Percentiles rank a stretch among this genome's conserved stretches.
Conservation (phyloP, 352 stramenopile species). For the Globisporangium ultimum region DNA sequence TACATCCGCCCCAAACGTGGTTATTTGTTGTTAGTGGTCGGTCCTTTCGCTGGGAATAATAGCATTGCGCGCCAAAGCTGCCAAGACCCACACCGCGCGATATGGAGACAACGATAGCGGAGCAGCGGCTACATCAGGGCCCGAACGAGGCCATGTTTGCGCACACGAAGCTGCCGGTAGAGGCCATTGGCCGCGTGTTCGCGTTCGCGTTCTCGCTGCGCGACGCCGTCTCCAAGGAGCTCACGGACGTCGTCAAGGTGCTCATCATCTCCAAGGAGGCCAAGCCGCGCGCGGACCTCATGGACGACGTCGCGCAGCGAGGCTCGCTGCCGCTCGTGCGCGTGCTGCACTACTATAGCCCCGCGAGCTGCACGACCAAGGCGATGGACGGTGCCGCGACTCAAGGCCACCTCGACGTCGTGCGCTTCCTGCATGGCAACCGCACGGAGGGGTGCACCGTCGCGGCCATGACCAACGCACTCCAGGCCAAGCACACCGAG, state of each 20-base stretch:
- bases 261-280: conserved; percentile 30
- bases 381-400: conserved; percentile 45
- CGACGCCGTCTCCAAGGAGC: conserved; percentile 22
- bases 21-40: no score
- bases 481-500: conserved; percentile 27
- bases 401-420: conserved; percentile 31
- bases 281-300: conserved; percentile 20
- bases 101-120: no score
- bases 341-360: conserved; percentile 32
- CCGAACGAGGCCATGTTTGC: no score
- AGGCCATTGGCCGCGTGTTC: conserved; percentile 42
- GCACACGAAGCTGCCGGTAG: conserved; percentile 28
- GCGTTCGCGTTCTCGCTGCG: conserved; percentile 39
- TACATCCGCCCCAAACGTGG: no score
- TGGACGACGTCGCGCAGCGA: conserved; percentile 29
- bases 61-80: no score
- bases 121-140: no score
- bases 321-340: conserved; percentile 37
- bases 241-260: conserved; percentile 31
- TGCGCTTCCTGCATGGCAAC: conserved; percentile 49
- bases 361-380: conserved; percentile 25
- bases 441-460: conserved; percentile 43
- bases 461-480: conserved; percentile 26
- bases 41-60: no score
- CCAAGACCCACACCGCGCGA: no score